phyloP scores from a whole-genome alignment of 1,139 yeast species.

The Saccharomycopsis crataegensis region DNA sequence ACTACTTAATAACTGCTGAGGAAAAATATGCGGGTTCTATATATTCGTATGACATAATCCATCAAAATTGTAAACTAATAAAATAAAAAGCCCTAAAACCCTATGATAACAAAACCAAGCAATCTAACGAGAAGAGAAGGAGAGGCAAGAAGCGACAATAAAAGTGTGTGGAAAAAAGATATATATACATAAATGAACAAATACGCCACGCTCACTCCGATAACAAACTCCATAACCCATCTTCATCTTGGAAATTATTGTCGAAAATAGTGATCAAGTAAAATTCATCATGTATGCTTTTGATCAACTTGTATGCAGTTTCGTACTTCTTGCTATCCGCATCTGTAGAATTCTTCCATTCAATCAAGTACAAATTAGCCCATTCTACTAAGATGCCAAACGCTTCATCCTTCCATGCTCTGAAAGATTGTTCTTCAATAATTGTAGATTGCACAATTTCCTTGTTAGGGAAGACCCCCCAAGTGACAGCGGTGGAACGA shows the following conservation, averaged over 20 bases:
- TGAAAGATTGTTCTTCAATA: constrained; percentile 80
- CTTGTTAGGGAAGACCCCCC: constrained; percentile 95
- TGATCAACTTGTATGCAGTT: constrained; percentile 52
- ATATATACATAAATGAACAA: too few species aligned
- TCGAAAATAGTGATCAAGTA: constrained; percentile 77
- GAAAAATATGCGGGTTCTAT: too few species aligned
- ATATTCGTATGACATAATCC: too few species aligned
- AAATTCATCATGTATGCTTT: constrained; percentile 52
- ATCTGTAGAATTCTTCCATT: constrained; percentile 22
- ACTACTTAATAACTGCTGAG: too few species aligned
- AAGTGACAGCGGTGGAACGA: constrained; percentile 76
- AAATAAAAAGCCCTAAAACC: too few species aligned
- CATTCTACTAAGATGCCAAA: constrained; percentile 78
- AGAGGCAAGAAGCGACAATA: too few species aligned
- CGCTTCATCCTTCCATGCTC: constrained; percentile 97
- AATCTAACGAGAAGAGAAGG: too few species aligned
- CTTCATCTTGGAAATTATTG: constrained; percentile 49
- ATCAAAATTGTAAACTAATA: too few species aligned
- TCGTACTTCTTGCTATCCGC: constrained; percentile 27
- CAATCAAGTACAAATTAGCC: constrained; percentile 62
- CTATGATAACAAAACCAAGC: too few species aligned
- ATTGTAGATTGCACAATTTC: constrained; percentile 89
- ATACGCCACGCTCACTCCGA: too few species aligned
- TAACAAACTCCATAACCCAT: constrained; percentile 12
- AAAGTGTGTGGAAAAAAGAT: too few species aligned